Conservation (phyloP, 768 basidiomycete species). For the Lactarius trivialis region DNA sequence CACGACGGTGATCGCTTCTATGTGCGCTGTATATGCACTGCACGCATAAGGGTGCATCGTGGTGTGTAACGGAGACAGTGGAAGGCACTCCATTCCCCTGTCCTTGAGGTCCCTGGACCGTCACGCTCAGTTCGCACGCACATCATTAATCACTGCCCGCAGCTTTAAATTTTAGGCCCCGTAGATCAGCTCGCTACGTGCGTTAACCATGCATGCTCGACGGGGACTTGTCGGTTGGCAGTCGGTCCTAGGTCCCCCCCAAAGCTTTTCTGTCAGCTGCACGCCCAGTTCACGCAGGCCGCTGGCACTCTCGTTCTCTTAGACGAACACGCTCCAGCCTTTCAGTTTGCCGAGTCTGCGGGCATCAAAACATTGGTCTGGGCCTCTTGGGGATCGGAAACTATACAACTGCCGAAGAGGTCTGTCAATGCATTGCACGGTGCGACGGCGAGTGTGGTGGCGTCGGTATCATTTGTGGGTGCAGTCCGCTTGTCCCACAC, state of each 20-base stretch:
- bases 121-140: neutral
- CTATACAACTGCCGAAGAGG: neutral
- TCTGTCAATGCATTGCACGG: neutral
- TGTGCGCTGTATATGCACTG: neutral
- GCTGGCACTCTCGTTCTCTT: neutral
- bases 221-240: constrained; percentile 1
- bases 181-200: neutral
- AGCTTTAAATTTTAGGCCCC: neutral
- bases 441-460: neutral
- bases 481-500: neutral
- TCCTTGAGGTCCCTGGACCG: neutral
- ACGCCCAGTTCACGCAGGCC: neutral
- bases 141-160: neutral
- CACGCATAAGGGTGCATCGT: neutral
- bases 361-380: neutral
- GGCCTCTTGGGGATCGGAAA: constrained; percentile 1
- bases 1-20: neutral
- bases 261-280: neutral
- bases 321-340: neutral
- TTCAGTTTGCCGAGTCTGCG: neutral
- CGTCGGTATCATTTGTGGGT: constrained; percentile 7
- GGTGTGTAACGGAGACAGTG: neutral
- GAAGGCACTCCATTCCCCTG: neutral
- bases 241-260: neutral
- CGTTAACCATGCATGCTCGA: neutral